phyloP scores from a whole-genome alignment of 768 basidiomycete species.

The Amanita pseudoporphyria region DNA sequence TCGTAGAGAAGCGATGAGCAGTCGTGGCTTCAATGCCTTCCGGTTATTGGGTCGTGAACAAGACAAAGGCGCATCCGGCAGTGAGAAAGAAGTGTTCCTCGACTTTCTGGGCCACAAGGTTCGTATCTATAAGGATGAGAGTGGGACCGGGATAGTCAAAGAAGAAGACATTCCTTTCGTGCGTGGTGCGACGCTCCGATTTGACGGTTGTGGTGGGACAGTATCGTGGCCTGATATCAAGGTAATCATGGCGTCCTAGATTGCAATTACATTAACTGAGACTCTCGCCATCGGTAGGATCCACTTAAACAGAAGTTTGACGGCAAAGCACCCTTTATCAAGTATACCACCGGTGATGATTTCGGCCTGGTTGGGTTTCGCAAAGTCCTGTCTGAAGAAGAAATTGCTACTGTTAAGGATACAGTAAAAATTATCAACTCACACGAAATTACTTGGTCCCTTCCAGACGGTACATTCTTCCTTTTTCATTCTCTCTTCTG shows the following conservation, averaged over 20 bases:
- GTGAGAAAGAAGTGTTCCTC: constrained; percentile 52
- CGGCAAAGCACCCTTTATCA: constrained; percentile 41
- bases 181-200: constrained; percentile 44
- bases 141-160: constrained; percentile 53
- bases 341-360: constrained; percentile 35
- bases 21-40: constrained; percentile 74
- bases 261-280: background rate
- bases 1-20: constrained; percentile 44
- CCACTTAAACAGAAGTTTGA: constrained; percentile 43
- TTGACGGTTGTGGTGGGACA: constrained; percentile 47
- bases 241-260: constrained; percentile 16
- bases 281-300: constrained; percentile 18
- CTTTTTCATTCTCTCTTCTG: background rate
- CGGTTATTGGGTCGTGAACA: constrained; percentile 42
- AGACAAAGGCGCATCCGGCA: constrained; percentile 20
- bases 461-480: constrained; percentile 39
- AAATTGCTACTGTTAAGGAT: constrained; percentile 60
- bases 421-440: constrained; percentile 55
- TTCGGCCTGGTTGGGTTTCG: constrained; percentile 51
- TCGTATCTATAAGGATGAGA: constrained; percentile 51
- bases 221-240: constrained; percentile 42
- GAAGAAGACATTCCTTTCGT: constrained; percentile 48
- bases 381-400: constrained; percentile 62
- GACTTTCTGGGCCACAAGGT: constrained; percentile 69
- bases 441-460: constrained; percentile 54